Conservation (phyloP, 2,329 filamentous ascomycete species). For the Akanthomyces uredinophilus region DNA sequence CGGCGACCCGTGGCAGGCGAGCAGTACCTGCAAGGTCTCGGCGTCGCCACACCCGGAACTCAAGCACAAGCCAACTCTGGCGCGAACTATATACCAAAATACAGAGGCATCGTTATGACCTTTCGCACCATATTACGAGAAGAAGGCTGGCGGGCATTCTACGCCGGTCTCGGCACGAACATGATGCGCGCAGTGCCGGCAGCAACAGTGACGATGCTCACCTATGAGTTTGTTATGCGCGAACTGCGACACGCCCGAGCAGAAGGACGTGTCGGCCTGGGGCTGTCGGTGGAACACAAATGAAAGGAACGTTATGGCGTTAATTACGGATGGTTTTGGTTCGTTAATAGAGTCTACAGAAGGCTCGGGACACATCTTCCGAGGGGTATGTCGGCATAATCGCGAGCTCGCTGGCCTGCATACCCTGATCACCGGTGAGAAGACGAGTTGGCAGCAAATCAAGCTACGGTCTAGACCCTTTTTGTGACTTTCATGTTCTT, state of each 20-base stretch:
- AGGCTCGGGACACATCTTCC: neutral
- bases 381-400: neutral
- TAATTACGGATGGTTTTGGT: neutral
- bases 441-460: neutral
- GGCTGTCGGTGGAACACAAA: constrained; percentile 1
- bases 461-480: neutral
- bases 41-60: constrained; percentile 34
- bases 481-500: neutral
- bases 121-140: constrained; percentile 80
- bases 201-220: constrained; percentile 95
- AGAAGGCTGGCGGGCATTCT: constrained; percentile 95
- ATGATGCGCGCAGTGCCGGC: constrained; percentile 94
- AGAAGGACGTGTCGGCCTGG: constrained; percentile 33
- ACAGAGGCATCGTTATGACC: constrained; percentile 75
- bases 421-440: neutral
- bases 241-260: constrained; percentile 40
- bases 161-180: constrained; percentile 95
- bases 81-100: constrained; percentile 47
- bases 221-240: constrained; percentile 75
- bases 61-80: constrained; percentile 27
- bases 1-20: constrained; percentile 61
- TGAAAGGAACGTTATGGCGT: neutral
- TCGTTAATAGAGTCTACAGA: neutral
- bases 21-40: constrained; percentile 47
- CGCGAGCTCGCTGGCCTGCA: neutral